phyloP scores from a whole-genome alignment of 2,329 filamentous ascomycete genomes.

The Bipolaris bicolor region DNA sequence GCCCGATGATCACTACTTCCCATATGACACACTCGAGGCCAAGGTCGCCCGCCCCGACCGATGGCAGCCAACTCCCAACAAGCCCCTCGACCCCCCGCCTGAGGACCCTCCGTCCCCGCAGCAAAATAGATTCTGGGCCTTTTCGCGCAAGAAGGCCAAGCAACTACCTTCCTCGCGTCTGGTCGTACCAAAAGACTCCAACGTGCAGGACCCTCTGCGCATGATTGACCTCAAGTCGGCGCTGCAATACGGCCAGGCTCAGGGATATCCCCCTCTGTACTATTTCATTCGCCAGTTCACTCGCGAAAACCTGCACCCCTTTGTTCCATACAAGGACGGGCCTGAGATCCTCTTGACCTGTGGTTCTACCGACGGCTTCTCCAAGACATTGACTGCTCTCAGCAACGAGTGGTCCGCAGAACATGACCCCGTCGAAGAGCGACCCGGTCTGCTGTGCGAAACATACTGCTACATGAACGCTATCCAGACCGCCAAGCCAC shows the following conservation, averaged over 20 bases:
- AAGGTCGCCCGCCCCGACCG: constrained; percentile 75
- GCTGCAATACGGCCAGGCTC: constrained; percentile 83
- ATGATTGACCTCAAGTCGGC: constrained; percentile 83
- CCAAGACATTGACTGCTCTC: constrained; percentile 77
- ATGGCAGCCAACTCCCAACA: constrained; percentile 73
- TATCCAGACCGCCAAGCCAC: constrained; percentile 68
- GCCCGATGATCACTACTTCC: constrained; percentile 82
- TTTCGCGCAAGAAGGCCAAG: constrained; percentile 27
- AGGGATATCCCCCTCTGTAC: constrained; percentile 79
- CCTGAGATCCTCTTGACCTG: constrained; percentile 80
- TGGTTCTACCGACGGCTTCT: constrained; percentile 84
- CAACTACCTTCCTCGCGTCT: constrained; percentile 58
- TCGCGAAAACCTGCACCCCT: constrained; percentile 77
- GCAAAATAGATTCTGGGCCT: constrained; percentile 39
- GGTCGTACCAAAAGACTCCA: constrained; percentile 72
- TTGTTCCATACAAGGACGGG: constrained; percentile 76
- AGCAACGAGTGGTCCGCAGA: constrained; percentile 76
- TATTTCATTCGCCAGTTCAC: constrained; percentile 81
- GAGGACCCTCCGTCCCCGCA: constrained; percentile 34
- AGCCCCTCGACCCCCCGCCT: constrained; percentile 56
- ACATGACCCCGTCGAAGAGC: constrained; percentile 68
- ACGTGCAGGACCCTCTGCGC: constrained; percentile 63
- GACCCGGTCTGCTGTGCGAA: constrained; percentile 81
- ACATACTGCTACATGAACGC: constrained; percentile 82
- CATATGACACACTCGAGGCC: constrained; percentile 88